Conservation (phyloP, 1,139 yeast genomes). For the Saccharomyces hybrid region DNA sequence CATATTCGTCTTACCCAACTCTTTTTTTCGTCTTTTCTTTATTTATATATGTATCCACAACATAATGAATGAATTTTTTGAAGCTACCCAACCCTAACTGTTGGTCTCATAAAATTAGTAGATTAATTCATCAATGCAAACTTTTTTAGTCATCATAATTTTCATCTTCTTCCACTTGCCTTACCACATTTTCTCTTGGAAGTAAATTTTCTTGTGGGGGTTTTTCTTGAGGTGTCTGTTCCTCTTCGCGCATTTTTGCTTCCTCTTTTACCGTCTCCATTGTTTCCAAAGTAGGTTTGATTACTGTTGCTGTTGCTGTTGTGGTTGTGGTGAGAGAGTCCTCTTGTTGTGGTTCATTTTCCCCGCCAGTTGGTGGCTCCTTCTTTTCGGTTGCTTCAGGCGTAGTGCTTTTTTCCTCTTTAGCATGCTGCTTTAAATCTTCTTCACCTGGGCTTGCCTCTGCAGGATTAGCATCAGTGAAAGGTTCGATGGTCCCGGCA, state of each 20-base stretch:
- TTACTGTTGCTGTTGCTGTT: conserved; percentile 22
- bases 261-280: conserved; percentile 39
- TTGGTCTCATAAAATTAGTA: not conserved
- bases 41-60: not conserved
- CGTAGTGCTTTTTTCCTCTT: not conserved
- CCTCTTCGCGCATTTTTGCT: conserved; percentile 35
- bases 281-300: conserved; percentile 40
- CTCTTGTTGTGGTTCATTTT: conserved; percentile 11
- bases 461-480: not conserved
- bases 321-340: not conserved
- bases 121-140: conserved; percentile 1
- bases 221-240: conserved; percentile 17
- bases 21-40: not conserved
- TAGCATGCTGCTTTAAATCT: not conserved
- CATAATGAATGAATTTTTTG: not conserved
- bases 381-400: conserved; percentile 9
- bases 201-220: conserved; percentile 13
- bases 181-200: conserved; percentile 54
- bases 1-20: not conserved
- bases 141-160: conserved; percentile 65
- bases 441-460: not conserved
- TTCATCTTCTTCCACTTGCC: conserved; percentile 77
- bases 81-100: not conserved
- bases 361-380: conserved; percentile 5
- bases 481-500: not conserved